phyloP scores from a whole-genome alignment of 2,329 filamentous ascomycete genomes.

The Hymenoscyphus occultus region DNA sequence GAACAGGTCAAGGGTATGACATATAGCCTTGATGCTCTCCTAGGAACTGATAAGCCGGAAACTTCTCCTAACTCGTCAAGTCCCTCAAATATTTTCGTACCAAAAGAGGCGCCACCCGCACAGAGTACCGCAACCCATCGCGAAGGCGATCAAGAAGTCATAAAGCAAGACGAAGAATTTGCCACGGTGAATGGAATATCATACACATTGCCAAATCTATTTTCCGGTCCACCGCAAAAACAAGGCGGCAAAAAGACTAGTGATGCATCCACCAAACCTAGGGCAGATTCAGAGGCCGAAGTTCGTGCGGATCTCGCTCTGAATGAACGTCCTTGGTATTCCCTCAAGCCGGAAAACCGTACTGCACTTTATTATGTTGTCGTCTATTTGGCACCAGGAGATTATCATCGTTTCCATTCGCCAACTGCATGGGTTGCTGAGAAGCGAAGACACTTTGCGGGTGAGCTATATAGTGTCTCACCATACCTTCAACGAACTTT shows the following conservation, averaged over 20 bases:
- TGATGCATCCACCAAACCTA: conserved; percentile 70
- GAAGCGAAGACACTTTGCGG: conserved; percentile 92
- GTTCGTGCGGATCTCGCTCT: conserved; percentile 81
- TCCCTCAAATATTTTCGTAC: conserved; percentile 49
- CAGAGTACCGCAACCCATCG: conserved; percentile 29
- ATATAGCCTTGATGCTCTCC: conserved; percentile 88
- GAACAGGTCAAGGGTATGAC: conserved; percentile 99
- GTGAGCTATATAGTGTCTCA: conserved; percentile 91
- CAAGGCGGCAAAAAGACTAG: conserved; percentile 47
- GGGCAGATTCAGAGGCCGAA: conserved; percentile 72
- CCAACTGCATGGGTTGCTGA: conserved; percentile 95
- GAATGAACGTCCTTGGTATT: conserved; percentile 68
- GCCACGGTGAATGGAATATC: conserved; percentile 91
- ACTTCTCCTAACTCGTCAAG: conserved; percentile 31
- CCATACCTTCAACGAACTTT: conserved; percentile 91
- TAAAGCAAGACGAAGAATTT: conserved; percentile 86
- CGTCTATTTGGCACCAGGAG: conserved; percentile 92
- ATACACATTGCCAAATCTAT: conserved; percentile 83
- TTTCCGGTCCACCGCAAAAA: conserved; percentile 63
- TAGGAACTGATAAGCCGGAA: conserved; percentile 64
- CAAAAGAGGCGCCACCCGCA: conserved; percentile 22
- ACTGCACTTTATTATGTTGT: conserved; percentile 89
- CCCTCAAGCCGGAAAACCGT: conserved; percentile 57
- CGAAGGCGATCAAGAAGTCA: conserved; percentile 55
- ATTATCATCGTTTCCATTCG: conserved; percentile 98